Evolutionary conservation across 2,329 filamentous ascomycete genomes (phyloP), one percentile per base, ranked within the genome.

Genomic region (Amylocarpus encephaloides): DNA sequence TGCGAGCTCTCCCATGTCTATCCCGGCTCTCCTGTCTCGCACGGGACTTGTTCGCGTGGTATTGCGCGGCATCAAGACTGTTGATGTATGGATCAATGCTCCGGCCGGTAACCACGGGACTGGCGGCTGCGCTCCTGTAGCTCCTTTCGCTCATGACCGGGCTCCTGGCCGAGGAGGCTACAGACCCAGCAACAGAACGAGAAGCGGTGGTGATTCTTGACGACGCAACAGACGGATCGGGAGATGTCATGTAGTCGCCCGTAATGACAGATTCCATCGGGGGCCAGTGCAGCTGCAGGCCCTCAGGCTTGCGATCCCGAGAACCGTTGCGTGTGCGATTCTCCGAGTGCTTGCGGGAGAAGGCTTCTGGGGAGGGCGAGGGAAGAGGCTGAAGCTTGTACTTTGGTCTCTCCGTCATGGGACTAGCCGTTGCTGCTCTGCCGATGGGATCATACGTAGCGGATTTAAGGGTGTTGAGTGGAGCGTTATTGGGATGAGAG

Each of bases 41-140:
- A 29, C 77, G 75, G 46, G 75, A 70, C 54, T 73, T 77, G 55
- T 71, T 74, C 4, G 74, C 71, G 62, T 83, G 81, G 52, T 81
- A 78, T 50, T 82, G 82, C 9, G 88, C 87, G 45, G 88, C 79
- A 32, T 95, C 89, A 1, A 95, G 71, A 64, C 88, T 93, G 68
- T 83, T 88, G 56, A 95, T 91, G 64, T 93, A 94, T 56, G 91
- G 83, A 59, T 94, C 87, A 33, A 88, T 78, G 56, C 81, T 88
- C 54, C 82, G 79, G 36, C 76, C 77, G 59, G 79, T 83, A 10
- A 77, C 71, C 53, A 77, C 79, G 39, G 79, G 71, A 59, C 79
- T 83, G 47, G 75, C 51, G 6, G 42, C 59, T 19, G 57, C 57
- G n/a, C 49, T 70, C 35, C 66, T 73, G 55, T 71, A 75, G 49